Base-by-base conservation (phyloP, 1,284 basidiomycete species). In the Ceratobasidium sp. region DNA sequence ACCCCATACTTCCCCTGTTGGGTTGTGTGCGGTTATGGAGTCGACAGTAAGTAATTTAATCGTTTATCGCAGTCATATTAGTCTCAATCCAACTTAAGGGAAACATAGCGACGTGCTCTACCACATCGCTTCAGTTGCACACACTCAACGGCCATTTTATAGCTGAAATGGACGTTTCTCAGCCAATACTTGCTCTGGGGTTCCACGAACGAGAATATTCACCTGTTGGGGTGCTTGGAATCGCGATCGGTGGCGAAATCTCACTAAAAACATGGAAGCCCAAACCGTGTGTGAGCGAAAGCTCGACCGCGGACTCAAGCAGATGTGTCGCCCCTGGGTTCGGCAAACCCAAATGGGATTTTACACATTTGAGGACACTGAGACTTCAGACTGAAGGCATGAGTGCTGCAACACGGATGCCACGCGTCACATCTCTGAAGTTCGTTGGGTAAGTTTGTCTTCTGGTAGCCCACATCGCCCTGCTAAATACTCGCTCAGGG, bases 151-250 rank as follows among this genome's bases (percentile, higher is more conserved):
- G 86, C 0, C 85, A 90, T 28, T 86, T 86, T 1, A 89, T 95
- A 72, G 87, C 87, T 0, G 85, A 82, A 16, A 78, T 94, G 28
- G 88, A 92, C 76, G 84, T 93, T 6, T 76, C 77, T 26, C 73
- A 77, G 34, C 72, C 75, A 41, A 85, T 92, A 59, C 89, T 88
- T 0, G 87, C 90, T 0, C 78, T 95, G 48, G 87, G 90, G 0
- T 94, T 95, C 81, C 88, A 92, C 74, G 91, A 93, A 78, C 87
- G 92, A 28, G 92, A 95, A 76, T 93, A 90, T 77, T 88, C 89
- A 0, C 84, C 85, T 72, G 81, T 88, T 0, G 89, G 89, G 1
- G 81, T 93, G 6, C 83, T 93, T 28, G 92, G 90, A 0, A 58
- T 55, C 6, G 65, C 65, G 14, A 46, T 70, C 18, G 88, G 88